Percentiles rank a stretch among this genome's conserved stretches.
phyloP scores from a whole-genome alignment of 1,139 yeast genomes.

The Protomyces macrosporus region DNA sequence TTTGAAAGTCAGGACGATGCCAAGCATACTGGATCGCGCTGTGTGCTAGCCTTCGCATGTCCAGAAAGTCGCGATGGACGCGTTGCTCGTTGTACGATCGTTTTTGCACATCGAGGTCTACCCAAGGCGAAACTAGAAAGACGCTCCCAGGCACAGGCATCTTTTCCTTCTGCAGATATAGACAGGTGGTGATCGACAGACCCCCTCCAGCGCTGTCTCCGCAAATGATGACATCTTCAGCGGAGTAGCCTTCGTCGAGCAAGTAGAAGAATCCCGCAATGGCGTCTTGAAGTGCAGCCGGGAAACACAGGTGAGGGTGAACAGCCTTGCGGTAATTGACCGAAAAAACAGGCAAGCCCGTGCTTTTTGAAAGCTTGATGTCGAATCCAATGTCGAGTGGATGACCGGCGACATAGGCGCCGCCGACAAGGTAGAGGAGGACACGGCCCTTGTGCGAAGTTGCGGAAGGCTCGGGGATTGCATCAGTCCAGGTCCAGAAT shows the following conservation, averaged over 20 bases:
- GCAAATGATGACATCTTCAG: not conserved
- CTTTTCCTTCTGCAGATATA: not conserved
- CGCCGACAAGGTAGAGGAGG: not conserved
- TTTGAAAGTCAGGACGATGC: not conserved
- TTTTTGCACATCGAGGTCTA: not conserved
- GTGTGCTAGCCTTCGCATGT: not conserved
- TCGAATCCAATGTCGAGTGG: not conserved
- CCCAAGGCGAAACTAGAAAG: not conserved
- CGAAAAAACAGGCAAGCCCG: not conserved
- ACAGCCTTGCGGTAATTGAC: not conserved
- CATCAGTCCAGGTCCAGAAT: not conserved
- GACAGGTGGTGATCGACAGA: not conserved
- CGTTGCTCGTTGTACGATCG: not conserved
- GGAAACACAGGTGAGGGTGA: not conserved
- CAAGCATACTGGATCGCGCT: not conserved
- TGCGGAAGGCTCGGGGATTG: not conserved
- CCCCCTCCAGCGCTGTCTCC: slow-evolving; percentile 2
- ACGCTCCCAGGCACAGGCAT: not conserved
- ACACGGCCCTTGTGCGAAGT: not conserved
- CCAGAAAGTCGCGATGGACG: not conserved
- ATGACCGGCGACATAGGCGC: not conserved
- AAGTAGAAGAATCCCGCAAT: not conserved
- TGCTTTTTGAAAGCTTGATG: not conserved
- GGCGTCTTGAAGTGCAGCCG: not conserved
- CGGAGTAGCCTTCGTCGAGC: not conserved